Conservation (phyloP, 169 alveolate species). For the Plasmodium gonderi region DNA sequence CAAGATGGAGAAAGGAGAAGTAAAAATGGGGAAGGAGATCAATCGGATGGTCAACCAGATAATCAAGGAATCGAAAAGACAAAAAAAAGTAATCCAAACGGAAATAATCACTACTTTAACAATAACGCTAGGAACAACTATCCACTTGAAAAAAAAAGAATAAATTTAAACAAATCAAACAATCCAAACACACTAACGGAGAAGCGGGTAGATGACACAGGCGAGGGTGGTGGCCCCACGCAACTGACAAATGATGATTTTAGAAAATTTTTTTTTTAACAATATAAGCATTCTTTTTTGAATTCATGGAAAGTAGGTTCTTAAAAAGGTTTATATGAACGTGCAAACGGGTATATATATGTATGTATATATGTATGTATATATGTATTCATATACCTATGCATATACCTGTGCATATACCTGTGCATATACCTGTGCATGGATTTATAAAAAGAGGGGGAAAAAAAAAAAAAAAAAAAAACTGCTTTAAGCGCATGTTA, state of each 20-base stretch:
- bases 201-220: constrained; percentile 5
- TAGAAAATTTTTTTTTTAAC: constrained; percentile 39
- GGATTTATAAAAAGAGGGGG: too few species aligned
- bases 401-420: not conserved
- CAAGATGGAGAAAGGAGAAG: not conserved
- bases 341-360: not conserved
- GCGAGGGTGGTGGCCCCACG: not conserved
- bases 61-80: not conserved
- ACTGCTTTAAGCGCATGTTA: not conserved
- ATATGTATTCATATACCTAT: not conserved
- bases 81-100: not conserved
- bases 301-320: constrained; percentile 9
- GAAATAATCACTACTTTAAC: not conserved
- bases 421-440: too few species aligned
- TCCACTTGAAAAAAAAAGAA: constrained; percentile 41
- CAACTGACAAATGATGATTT: constrained; percentile 64
- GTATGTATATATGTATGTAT: not conserved
- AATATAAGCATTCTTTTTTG: not conserved
- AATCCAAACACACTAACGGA: not conserved
- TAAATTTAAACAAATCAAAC: constrained; percentile 3
- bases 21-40: not conserved
- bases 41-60: not conserved
- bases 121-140: not conserved
- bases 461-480: too few species aligned
- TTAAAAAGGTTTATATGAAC: constrained; percentile 6